phyloP scores from a whole-genome alignment of 768 basidiomycete genomes.

The Boletus insuetus region DNA sequence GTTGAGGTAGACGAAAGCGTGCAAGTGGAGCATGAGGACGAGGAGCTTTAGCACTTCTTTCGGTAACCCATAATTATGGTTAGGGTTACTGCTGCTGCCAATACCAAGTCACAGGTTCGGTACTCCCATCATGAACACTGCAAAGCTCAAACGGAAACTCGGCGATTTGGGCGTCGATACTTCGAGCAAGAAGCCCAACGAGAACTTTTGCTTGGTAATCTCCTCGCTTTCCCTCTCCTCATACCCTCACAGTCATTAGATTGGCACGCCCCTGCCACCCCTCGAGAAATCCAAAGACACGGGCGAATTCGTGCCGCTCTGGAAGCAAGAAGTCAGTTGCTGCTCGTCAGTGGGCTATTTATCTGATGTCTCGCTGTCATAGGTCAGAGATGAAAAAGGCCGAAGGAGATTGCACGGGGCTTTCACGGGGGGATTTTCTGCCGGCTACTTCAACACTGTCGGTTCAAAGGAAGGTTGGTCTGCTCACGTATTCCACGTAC shows the following conservation, averaged over 20 bases:
- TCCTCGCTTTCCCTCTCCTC: neutral
- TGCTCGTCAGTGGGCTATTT: constrained; percentile 17
- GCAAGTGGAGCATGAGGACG: constrained; percentile 15
- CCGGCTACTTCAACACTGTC: constrained; percentile 95
- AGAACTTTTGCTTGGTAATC: constrained; percentile 81
- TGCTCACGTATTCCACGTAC: neutral
- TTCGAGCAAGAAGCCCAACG: constrained; percentile 66
- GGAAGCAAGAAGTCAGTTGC: constrained; percentile 90
- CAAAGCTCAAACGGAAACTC: constrained; percentile 79
- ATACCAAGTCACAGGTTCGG: neutral
- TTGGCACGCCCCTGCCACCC: constrained; percentile 92
- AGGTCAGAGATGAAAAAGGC: constrained; percentile 94
- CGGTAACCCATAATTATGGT: constrained; percentile 16
- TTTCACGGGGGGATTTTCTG: constrained; percentile 97
- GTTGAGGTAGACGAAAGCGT: constrained; percentile 4
- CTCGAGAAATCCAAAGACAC: constrained; percentile 92
- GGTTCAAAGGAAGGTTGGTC: constrained; percentile 89
- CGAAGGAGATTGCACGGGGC: constrained; percentile 93
- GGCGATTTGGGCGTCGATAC: constrained; percentile 76
- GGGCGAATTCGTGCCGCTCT: constrained; percentile 93
- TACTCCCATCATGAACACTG: constrained; percentile 38
- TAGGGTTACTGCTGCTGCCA: constrained; percentile 8
- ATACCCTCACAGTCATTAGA: constrained; percentile 43
- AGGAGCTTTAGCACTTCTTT: neutral
- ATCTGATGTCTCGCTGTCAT: constrained; percentile 14